Conservation (phyloP, 176 grass and related monocot genomes). For the Raddia distichophylla region DNA sequence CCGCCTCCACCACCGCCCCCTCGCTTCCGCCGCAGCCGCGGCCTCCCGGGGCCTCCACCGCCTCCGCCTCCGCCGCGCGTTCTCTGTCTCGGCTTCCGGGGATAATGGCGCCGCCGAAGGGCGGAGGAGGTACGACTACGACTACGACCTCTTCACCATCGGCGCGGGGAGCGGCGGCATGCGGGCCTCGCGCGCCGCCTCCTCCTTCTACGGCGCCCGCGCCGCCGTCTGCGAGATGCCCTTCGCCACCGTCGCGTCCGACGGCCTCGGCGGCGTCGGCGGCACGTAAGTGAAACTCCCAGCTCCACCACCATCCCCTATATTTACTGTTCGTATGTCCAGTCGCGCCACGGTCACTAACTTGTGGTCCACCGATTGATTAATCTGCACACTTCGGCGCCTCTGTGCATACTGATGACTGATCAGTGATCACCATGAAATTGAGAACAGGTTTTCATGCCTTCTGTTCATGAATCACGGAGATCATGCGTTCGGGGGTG, state of each 20-base stretch:
- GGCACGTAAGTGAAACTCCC: conserved; percentile 59
- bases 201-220: conserved; percentile 58
- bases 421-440: neutral
- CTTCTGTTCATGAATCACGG: neutral
- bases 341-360: neutral
- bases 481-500: neutral
- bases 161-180: conserved; percentile 80
- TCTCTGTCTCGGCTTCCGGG: conserved; percentile 9
- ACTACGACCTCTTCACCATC: conserved; percentile 82
- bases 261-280: conserved; percentile 62
- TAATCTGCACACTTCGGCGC: neutral
- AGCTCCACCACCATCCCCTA: neutral
- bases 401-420: neutral
- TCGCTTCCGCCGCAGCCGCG: neutral
- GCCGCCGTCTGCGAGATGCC: conserved; percentile 74
- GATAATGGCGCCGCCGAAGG: neutral
- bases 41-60: neutral
- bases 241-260: conserved; percentile 67
- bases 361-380: neutral
- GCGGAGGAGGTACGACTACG: conserved; percentile 55
- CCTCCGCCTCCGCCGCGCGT: conserved; percentile 7
- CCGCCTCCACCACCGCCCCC: neutral
- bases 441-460: neutral
- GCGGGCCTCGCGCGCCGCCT: conserved; percentile 61
- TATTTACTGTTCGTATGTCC: neutral